These are phyloP conservation scores for Neurospora sp. DNA, from an alignment of 495 filamentous ascomycete genomes.

Conservation along the genomic window DNA sequence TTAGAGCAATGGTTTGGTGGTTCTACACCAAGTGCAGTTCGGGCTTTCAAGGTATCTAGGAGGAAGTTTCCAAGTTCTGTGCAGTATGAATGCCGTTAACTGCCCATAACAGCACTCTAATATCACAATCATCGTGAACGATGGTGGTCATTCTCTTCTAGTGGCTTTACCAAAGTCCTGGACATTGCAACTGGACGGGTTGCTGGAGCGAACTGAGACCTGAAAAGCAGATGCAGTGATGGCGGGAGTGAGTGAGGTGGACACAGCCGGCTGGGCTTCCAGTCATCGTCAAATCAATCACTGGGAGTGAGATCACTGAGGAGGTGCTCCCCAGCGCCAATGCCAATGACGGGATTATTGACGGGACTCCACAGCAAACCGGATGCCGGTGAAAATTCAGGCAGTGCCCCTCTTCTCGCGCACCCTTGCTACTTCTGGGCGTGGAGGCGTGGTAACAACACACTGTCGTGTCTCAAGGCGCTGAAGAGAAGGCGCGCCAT, in stretches of 20 bases:
- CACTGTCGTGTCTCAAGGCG: not conserved
- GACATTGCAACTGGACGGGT: not conserved
- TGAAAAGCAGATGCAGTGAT: not conserved
- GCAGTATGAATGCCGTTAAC: not conserved
- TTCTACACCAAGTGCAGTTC: not conserved
- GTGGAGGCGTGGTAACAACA: not conserved
- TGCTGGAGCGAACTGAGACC: not conserved
- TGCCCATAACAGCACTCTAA: not conserved
- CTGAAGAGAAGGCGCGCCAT: not conserved
- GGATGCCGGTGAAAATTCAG: not conserved
- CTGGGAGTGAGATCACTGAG: not conserved
- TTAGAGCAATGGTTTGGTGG: not conserved
- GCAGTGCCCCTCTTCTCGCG: not conserved
- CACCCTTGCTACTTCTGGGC: not conserved
- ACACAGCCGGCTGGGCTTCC: not conserved
- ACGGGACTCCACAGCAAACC: not conserved
- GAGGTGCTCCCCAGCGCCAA: not conserved
- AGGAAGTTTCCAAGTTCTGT: not conserved
- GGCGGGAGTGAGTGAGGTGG: not conserved
- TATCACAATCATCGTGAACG: not conserved
- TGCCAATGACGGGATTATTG: not conserved
- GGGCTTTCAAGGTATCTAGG: not conserved
- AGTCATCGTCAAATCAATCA: not conserved
- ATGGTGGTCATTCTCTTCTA: not conserved
- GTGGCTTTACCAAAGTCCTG: not conserved